Conservation (phyloP, 148 eudicot genomes). For the Rhododendron mucronatum region DNA sequence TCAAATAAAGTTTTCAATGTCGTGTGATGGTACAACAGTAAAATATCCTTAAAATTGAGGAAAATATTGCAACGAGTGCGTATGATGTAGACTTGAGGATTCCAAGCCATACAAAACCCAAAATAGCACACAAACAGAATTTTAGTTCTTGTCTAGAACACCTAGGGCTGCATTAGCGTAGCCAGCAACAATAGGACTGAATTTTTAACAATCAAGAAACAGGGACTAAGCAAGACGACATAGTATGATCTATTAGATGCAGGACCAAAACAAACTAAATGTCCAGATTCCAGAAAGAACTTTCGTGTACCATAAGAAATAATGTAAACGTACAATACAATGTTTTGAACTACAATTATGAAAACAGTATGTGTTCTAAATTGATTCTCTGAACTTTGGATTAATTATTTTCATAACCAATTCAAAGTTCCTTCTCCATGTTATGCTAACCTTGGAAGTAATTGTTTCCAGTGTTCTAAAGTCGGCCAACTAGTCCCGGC, state of each 20-base stretch:
- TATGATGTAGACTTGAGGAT: too few relatives aligned
- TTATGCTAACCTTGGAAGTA: background rate
- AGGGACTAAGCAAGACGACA: background rate
- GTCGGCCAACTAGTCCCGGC: too few relatives aligned
- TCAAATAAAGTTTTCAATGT: background rate
- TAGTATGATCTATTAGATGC: background rate
- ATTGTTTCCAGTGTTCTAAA: background rate
- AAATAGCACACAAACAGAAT: too few relatives aligned
- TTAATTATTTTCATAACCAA: background rate
- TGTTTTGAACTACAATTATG: background rate
- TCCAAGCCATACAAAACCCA: too few relatives aligned
- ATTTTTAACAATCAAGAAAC: background rate
- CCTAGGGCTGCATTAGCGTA: too few relatives aligned
- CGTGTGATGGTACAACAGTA: too few relatives aligned
- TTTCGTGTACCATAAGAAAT: background rate
- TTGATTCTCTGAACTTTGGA: background rate
- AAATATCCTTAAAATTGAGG: background rate
- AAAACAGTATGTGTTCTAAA: background rate
- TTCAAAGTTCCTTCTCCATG: background rate
- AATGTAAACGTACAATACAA: background rate
- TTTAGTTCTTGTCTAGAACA: too few relatives aligned
- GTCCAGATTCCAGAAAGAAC: background rate
- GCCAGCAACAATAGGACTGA: background rate
- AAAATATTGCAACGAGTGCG: too few relatives aligned
- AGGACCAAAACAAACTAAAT: background rate